Evolutionary conservation across 164 flowering plant genomes (phyloP), one percentile per base, ranked within the genome.

Genomic region (Protea cynaroides): DNA sequence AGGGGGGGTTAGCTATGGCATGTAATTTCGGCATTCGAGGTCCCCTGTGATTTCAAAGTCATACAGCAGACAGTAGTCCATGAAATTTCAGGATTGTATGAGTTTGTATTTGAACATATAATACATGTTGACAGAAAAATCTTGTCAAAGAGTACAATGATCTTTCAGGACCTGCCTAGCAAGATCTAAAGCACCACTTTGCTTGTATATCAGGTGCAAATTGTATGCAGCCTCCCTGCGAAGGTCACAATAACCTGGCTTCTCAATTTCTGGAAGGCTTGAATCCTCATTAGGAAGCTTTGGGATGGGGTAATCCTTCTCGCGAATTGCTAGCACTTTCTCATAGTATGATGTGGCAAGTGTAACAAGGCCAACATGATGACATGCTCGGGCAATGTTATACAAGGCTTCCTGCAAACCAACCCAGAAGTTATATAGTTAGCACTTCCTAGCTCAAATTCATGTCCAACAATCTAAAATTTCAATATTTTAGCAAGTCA

Each of bases 151-250:
- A n/a, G 81, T 71, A 80, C 91, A 91, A 69, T 88, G 78, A 76
- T 89, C 87, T 79, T 73, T 90, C 66, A 90, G 67, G 69, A 93
- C 81, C 76, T 90, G 98, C 70, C 98, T 83, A 21, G 98, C 96
- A 57, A 93, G 94, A 83, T 93, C 97, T 24, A 80, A 3, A 38
- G 97, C 89, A 56, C 97, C 96, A 72, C 96, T 87, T 11, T 70
- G 78, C 70, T 84, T 88, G 79, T 93, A 93, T 37, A 93, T 93
- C 70, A 90, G 78, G 66, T 93, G 98, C 79, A 93, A 72, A 75
- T 93, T 93, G 72, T 76, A 83, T 38, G 96, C 94, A n/a, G 97
- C 96, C 68, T 93, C 97, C 62, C 86, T 79, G 18, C 87, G 86
- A 24, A 93, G 92, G 69, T 83, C 82, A 75, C 96, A 89, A 67